Evolutionary conservation across 2,329 filamentous ascomycete genomes (phyloP), one percentile per base, ranked within the genome.

Genomic region (Claviceps citrina): DNA sequence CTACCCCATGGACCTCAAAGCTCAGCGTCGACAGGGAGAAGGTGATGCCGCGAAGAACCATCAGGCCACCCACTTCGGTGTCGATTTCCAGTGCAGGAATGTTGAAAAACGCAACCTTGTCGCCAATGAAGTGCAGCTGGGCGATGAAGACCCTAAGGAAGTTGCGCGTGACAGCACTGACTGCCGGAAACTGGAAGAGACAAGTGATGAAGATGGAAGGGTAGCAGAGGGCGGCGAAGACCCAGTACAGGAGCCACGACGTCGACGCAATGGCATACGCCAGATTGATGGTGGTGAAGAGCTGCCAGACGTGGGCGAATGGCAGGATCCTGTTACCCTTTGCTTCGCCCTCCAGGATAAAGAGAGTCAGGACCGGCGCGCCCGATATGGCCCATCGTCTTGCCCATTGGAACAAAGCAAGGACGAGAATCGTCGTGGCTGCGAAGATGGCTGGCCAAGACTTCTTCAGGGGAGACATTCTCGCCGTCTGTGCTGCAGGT

Each of bases 101-200:
- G 13, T 43, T 25, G 13, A 43, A 43, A 4, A 43, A n/a, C 20
- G 30, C 36, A 7, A 43, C 34, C 27, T 43, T 43, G 41, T 43
- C 41, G 27, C 38, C 41, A 12, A 43, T 39, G 27, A 43, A 43
- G n/a, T 43, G 36, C 27, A 43, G n/a, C 18, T 43, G 31, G 7
- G 25, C 19, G 36, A 39, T 34, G 5, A 43, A 33, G 20, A 27
- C 12, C 32, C 41, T 36, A 24, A 43, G 33, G 18, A 39, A 28
- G 10, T 7, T 31, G 26, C 41, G 36, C 19, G 41, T 31, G 8
- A 36, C 15, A 3, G 33, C 20, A 20, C 31, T 16, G 12, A 26
- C 26, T 1, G 18, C 9, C 7, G 32, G 10, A 3, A 39, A 43
- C 20, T 43, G 41, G 15, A 36, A 35, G 9, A 43, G 27, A 28